phyloP scores from a whole-genome alignment of 768 basidiomycete genomes.

The Podaxis sp. region DNA sequence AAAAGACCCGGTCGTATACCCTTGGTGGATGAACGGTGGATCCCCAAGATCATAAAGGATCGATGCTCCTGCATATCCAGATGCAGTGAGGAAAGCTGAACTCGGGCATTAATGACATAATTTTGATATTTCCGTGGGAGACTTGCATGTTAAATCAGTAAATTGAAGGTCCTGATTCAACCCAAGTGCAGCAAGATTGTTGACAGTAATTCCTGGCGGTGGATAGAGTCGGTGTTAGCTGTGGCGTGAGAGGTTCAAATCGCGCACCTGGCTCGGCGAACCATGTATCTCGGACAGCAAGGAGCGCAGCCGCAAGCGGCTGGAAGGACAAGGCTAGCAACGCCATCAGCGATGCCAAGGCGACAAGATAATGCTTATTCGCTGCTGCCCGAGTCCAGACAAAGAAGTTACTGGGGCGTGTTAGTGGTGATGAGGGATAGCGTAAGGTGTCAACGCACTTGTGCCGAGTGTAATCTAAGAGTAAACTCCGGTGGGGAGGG shows the following conservation, averaged over 20 bases:
- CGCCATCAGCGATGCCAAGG: constrained; percentile 47
- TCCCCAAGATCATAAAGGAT: constrained; percentile 44
- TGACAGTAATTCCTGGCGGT: constrained; percentile 34
- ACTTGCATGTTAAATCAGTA: constrained; percentile 47
- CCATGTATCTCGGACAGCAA: constrained; percentile 48
- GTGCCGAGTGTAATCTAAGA: constrained; percentile 55
- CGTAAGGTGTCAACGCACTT: constrained; percentile 33
- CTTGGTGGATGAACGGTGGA: constrained; percentile 45
- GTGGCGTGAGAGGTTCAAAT: neutral
- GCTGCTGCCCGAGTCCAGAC: constrained; percentile 45
- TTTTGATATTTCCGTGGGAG: neutral
- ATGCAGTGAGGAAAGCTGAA: constrained; percentile 51
- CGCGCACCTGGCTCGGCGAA: constrained; percentile 38
- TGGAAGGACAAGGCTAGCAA: constrained; percentile 48
- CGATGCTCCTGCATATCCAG: constrained; percentile 52
- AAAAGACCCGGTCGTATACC: constrained; percentile 48
- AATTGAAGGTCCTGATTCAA: constrained; percentile 47
- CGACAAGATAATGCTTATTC: constrained; percentile 53
- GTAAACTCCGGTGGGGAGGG: constrained; percentile 48
- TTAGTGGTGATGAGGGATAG: constrained; percentile 1
- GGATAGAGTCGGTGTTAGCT: neutral
- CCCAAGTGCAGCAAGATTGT: constrained; percentile 36
- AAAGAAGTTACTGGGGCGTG: constrained; percentile 39
- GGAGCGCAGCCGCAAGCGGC: constrained; percentile 51
- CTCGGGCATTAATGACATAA: neutral